Conservation (phyloP, 108 stramenopile species). For the Fragilaria crotonensis region DNA sequence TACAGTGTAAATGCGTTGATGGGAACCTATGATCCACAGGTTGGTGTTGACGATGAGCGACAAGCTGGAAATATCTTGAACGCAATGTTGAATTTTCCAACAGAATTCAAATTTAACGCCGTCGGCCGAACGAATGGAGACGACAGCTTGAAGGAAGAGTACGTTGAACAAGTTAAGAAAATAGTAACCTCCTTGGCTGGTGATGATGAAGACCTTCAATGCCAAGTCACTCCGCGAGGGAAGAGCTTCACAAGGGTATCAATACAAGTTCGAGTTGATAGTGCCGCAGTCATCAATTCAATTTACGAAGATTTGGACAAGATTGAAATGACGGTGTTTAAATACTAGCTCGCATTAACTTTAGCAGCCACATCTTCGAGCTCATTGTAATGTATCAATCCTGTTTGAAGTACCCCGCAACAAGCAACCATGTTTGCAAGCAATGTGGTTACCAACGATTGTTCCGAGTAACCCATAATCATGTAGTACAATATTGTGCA, state of each 20-base stretch:
- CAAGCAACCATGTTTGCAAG: slow-evolving; percentile 30
- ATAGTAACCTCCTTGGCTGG: slow-evolving; percentile 38
- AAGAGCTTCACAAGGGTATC: slow-evolving; percentile 54
- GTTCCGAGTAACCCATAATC: slow-evolving; percentile 3
- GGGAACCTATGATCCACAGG: slow-evolving; percentile 57
- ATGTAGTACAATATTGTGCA: slow-evolving; percentile 16
- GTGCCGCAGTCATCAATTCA: slow-evolving; percentile 47
- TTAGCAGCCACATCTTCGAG: not conserved
- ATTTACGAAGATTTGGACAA: slow-evolving; percentile 59
- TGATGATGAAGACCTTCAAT: slow-evolving; percentile 26
- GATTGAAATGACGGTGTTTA: slow-evolving; percentile 62
- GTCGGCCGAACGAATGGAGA: slow-evolving; percentile 52
- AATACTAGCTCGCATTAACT: slow-evolving; percentile 7
- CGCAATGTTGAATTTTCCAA: slow-evolving; percentile 57
- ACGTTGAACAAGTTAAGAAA: slow-evolving; percentile 39
- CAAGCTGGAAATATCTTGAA: slow-evolving; percentile 65
- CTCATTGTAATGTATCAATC: slow-evolving; percentile 16
- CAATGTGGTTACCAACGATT: slow-evolving; percentile 18
- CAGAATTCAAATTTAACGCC: slow-evolving; percentile 48
- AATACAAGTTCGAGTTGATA: slow-evolving; percentile 51
- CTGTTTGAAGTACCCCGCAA: slow-evolving; percentile 16
- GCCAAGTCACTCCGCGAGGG: slow-evolving; percentile 49
- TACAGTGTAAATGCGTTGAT: slow-evolving; percentile 76
- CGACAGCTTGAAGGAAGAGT: slow-evolving; percentile 21
- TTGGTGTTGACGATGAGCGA: slow-evolving; percentile 49